phyloP scores from a whole-genome alignment of 78 protist genomes.

The Chrysochromulina parva region DNA sequence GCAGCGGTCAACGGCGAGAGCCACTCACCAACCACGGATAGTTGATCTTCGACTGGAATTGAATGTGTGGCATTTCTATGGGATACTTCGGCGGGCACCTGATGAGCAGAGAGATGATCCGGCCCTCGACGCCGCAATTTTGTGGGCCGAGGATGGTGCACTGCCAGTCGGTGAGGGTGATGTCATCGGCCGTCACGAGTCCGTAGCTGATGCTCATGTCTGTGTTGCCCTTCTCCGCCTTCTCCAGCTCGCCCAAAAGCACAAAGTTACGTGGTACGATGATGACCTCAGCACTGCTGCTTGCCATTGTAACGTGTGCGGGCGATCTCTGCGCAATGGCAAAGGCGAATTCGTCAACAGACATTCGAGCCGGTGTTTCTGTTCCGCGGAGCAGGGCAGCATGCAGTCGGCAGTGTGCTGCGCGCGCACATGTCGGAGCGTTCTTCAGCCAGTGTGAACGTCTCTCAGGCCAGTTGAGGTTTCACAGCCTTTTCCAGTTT shows the following conservation, averaged over 20 bases:
- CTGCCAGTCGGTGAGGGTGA: slow-evolving; percentile 73
- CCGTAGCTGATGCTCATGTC: slow-evolving; percentile 77
- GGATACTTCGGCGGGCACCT: slow-evolving; percentile 86
- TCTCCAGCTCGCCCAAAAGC: slow-evolving; percentile 91
- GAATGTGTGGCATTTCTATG: slow-evolving; percentile 73
- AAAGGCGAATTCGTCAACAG: no score
- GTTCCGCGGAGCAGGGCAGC: no score
- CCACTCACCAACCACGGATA: no score
- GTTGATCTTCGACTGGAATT: slow-evolving; percentile 72
- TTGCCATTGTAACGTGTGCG: no score
- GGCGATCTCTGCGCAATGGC: no score
- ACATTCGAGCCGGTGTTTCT: no score
- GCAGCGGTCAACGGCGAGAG: no score
- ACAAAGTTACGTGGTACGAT: slow-evolving; percentile 91
- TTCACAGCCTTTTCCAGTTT: no score
- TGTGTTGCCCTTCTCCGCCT: slow-evolving; percentile 87
- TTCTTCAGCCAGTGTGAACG: no score
- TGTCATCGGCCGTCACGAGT: slow-evolving; percentile 71
- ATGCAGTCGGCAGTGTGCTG: no score
- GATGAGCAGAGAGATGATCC: slow-evolving; percentile 77
- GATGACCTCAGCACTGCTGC: background rate
- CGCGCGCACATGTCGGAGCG: no score
- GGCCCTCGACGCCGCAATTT: slow-evolving; percentile 64
- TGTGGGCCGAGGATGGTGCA: slow-evolving; percentile 92
- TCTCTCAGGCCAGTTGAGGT: no score